phyloP scores from a whole-genome alignment of 1,284 basidiomycete genomes.

The Tilletia walkeri region DNA sequence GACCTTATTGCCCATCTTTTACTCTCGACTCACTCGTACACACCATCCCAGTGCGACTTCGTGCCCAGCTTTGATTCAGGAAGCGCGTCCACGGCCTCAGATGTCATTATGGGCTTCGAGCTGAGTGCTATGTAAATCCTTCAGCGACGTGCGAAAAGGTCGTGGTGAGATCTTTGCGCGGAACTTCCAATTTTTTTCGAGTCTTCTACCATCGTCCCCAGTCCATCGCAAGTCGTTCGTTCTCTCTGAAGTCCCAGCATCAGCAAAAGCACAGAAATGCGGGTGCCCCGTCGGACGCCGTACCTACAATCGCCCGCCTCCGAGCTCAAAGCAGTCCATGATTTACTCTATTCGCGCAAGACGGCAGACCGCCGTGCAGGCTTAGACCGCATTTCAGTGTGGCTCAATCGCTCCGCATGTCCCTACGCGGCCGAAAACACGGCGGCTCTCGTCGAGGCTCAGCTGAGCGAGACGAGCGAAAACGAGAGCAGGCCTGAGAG shows the following conservation, averaged over 20 bases:
- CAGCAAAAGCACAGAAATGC: slow-evolving; percentile 24
- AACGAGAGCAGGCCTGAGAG: background rate
- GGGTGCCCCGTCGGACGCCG: slow-evolving; percentile 33
- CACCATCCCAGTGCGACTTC: slow-evolving; percentile 60
- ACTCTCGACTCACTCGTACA: slow-evolving; percentile 21
- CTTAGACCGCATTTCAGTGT: slow-evolving; percentile 39
- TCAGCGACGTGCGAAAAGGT: background rate
- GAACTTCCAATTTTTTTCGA: no score
- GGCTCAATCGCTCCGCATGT: slow-evolving; percentile 48
- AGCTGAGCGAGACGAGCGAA: slow-evolving; percentile 33
- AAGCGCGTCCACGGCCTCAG: slow-evolving; percentile 26
- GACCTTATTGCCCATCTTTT: background rate
- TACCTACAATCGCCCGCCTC: slow-evolving; percentile 30
- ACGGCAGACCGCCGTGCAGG: slow-evolving; percentile 22
- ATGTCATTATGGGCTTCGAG: background rate
- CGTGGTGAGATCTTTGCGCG: no score
- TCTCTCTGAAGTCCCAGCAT: no score
- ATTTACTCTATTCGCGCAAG: slow-evolving; percentile 29
- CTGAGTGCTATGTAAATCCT: background rate
- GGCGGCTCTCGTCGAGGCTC: slow-evolving; percentile 39
- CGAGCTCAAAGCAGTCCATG: slow-evolving; percentile 34
- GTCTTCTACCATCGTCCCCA: no score
- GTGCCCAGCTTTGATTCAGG: slow-evolving; percentile 67
- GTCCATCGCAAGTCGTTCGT: no score
- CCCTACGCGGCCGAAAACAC: slow-evolving; percentile 51